phyloP scores from a whole-genome alignment of 345 rosid species.

The Bruguiera gymnorhiza region DNA sequence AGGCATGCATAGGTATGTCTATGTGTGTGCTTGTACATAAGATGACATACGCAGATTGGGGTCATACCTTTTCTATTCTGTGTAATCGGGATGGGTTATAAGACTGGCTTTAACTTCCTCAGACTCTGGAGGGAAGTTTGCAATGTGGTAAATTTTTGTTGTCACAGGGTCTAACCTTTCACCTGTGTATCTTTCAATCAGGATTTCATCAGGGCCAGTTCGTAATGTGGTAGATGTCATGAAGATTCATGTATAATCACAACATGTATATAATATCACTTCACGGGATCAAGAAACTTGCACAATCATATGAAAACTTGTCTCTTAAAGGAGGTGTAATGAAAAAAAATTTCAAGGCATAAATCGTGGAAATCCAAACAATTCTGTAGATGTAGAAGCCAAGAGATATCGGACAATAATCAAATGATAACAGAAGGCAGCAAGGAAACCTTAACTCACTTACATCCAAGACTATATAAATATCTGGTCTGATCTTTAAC shows the following conservation, averaged over 20 bases:
- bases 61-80: constrained; percentile 61
- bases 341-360: not conserved
- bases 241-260: no score
- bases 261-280: no score
- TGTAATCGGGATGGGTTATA: constrained; percentile 78
- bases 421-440: not conserved
- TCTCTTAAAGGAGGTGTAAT: not conserved
- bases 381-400: not conserved
- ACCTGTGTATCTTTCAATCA: constrained; percentile 78
- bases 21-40: not conserved
- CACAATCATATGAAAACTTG: no score
- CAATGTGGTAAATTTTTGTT: constrained; percentile 73
- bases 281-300: no score
- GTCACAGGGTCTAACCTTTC: constrained; percentile 71
- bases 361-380: not conserved
- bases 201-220: no score
- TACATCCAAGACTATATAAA: constrained; percentile 67
- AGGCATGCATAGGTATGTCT: not conserved
- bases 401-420: not conserved
- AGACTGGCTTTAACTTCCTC: constrained; percentile 76
- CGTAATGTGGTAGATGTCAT: no score
- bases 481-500: constrained; percentile 66
- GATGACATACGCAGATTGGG: not conserved
- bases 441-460: constrained; percentile 16
- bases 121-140: constrained; percentile 61